These are phyloP conservation scores for Citrus reticulata DNA, from an alignment of 345 rosid genomes.

Conservation along the genomic window DNA sequence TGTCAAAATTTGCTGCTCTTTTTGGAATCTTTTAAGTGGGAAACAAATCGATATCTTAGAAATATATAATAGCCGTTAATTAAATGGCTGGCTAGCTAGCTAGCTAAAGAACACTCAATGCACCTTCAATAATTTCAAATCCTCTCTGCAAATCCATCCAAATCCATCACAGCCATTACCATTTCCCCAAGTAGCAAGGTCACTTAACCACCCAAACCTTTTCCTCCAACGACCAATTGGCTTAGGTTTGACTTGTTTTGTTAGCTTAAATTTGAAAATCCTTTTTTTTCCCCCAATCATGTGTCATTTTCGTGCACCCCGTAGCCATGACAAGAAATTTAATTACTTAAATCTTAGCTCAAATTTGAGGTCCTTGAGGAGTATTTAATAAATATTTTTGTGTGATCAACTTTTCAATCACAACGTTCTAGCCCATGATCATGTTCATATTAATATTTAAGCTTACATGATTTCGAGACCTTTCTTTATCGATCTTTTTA, in stretches of 20 bases:
- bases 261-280: background rate
- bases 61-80: too few species aligned
- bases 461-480: background rate
- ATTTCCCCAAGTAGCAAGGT: background rate
- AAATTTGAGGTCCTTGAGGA: background rate
- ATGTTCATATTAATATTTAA: background rate
- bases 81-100: too few species aligned
- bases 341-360: background rate
- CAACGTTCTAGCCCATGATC: too few species aligned
- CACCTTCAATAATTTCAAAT: background rate
- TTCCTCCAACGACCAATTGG: background rate
- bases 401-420: background rate
- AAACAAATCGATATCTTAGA: background rate
- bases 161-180: too few species aligned
- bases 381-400: background rate
- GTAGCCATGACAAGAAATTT: background rate
- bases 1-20: constrained; percentile 4
- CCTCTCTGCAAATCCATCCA: background rate
- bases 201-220: background rate
- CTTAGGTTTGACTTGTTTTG: background rate
- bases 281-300: background rate
- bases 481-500: background rate
- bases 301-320: constrained; percentile 3
- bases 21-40: background rate
- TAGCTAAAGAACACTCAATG: background rate